Percentiles rank a stretch among this genome's conserved stretches.
phyloP scores from a whole-genome alignment of 768 basidiomycete genomes.

The Rhodosporidiobolus odoratus region DNA sequence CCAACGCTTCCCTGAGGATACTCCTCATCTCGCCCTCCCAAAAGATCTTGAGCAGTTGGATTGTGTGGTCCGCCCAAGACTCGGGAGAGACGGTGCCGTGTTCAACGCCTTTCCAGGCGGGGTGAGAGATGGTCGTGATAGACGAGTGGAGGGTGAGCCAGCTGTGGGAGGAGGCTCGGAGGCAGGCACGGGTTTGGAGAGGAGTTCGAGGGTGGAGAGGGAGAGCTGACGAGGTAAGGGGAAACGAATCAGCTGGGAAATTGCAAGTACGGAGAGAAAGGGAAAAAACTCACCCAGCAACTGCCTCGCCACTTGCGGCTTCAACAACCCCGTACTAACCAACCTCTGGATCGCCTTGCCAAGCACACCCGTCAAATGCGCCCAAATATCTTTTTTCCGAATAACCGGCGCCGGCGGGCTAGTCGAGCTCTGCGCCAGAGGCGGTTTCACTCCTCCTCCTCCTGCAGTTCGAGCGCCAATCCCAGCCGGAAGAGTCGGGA shows the following conservation, averaged over 20 bases:
- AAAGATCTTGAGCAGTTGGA: conserved; percentile 39
- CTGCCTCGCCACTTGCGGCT: conserved; percentile 40
- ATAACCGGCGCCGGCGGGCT: background rate
- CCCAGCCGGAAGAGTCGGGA: conserved; percentile 5
- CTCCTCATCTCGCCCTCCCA: conserved; percentile 30
- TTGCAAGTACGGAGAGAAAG: background rate
- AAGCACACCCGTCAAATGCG: conserved; percentile 35
- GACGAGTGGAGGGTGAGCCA: conserved; percentile 37
- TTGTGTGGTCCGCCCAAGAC: conserved; percentile 36
- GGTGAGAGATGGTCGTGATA: conserved; percentile 29
- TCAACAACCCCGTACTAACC: conserved; percentile 41
- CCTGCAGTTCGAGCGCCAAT: background rate
- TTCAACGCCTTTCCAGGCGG: conserved; percentile 38
- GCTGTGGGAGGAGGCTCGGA: conserved; percentile 27
- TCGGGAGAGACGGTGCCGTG: conserved; percentile 33
- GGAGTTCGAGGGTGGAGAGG: conserved; percentile 41
- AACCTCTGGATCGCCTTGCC: conserved; percentile 41
- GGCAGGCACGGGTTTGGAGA: conserved; percentile 32
- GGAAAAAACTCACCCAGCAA: conserved; percentile 31
- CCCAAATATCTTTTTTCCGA: conserved; percentile 39
- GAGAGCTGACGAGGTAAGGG: conserved; percentile 13
- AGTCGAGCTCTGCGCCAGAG: no score
- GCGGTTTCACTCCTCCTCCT: no score
- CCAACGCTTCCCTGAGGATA: conserved; percentile 30
- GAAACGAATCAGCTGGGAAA: background rate